Evolutionary conservation across 2,329 filamentous ascomycete species (phyloP).

Genomic region (Scedosporium boydii): DNA sequence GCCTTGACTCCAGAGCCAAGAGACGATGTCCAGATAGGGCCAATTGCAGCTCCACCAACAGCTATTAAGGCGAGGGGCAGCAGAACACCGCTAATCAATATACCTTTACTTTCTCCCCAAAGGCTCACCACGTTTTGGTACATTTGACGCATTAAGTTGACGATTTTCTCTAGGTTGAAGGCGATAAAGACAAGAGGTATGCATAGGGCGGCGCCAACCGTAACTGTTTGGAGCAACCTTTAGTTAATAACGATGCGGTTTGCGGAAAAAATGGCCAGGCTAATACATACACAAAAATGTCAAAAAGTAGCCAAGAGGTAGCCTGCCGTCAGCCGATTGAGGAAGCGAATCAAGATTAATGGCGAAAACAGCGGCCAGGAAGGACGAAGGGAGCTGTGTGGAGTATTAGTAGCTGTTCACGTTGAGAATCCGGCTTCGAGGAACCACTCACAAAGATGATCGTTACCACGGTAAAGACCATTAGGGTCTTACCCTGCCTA

Average conservation of each 20-base stretch:
- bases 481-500: slow-evolving; percentile 8
- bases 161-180: slow-evolving; percentile 5
- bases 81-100: neutral
- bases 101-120: neutral
- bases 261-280: neutral
- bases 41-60: neutral
- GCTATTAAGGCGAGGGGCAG: neutral
- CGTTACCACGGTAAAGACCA: slow-evolving; percentile 10
- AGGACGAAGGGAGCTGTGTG: neutral
- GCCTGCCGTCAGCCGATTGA: slow-evolving; percentile 3
- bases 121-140: neutral
- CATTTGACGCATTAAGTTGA: neutral
- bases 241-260: too few relatives aligned
- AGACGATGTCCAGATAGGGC: neutral
- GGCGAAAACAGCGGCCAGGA: slow-evolving; percentile 7
- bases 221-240: neutral
- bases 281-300: slow-evolving; percentile 7
- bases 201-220: slow-evolving; percentile 6
- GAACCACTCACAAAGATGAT: slow-evolving; percentile 9
- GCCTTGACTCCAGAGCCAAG: neutral
- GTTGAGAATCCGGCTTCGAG: neutral
- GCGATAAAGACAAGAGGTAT: slow-evolving; percentile 8
- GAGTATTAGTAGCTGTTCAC: neutral
- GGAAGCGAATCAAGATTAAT: slow-evolving; percentile 7
- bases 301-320: slow-evolving; percentile 9